Evolutionary conservation across 805 yeast genomes (phyloP).

Genomic region (Schwanniomyces occidentalis): DNA sequence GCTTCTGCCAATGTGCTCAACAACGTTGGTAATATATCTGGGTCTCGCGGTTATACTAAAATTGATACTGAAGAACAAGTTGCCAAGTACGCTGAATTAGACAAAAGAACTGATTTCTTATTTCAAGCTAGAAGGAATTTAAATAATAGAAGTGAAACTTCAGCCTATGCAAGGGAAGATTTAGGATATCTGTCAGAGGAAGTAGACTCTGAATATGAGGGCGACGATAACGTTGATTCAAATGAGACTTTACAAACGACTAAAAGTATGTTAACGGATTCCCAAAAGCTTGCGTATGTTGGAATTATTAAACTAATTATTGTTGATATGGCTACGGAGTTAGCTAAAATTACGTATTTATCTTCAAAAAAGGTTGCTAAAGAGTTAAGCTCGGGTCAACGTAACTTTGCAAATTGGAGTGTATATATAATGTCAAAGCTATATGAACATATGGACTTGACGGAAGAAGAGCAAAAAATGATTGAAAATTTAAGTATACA

Average conservation of each 20-base stretch:
- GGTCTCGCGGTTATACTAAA: slow-evolving; percentile 70
- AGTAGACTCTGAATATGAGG: slow-evolving; percentile 29
- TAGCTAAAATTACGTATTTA: slow-evolving; percentile 58
- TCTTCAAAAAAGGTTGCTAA: slow-evolving; percentile 57
- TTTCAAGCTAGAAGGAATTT: slow-evolving; percentile 32
- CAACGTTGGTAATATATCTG: slow-evolving; percentile 28
- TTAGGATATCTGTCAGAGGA: slow-evolving; percentile 19
- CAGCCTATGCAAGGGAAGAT: too few relatives aligned
- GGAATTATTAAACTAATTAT: slow-evolving; percentile 77
- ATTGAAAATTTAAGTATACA: slow-evolving; percentile 82
- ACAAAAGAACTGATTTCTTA: slow-evolving; percentile 53
- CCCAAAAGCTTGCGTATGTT: slow-evolving; percentile 88
- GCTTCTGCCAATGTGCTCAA: slow-evolving; percentile 34
- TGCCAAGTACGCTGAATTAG: slow-evolving; percentile 57
- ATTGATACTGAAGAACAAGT: slow-evolving; percentile 87
- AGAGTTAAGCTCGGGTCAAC: slow-evolving; percentile 65
- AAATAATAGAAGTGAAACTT: slow-evolving; percentile 27
- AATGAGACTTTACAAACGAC: slow-evolving; percentile 76
- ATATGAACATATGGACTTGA: slow-evolving; percentile 78
- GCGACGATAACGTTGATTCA: slow-evolving; percentile 48
- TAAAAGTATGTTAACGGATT: slow-evolving; percentile 73
- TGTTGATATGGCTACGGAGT: slow-evolving; percentile 78
- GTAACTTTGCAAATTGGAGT: slow-evolving; percentile 84
- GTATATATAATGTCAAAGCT: slow-evolving; percentile 66
- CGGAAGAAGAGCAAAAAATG: slow-evolving; percentile 79